Evolutionary conservation across 257 asterid species (phyloP).

Genomic region (Scutellaria baicalensis): DNA sequence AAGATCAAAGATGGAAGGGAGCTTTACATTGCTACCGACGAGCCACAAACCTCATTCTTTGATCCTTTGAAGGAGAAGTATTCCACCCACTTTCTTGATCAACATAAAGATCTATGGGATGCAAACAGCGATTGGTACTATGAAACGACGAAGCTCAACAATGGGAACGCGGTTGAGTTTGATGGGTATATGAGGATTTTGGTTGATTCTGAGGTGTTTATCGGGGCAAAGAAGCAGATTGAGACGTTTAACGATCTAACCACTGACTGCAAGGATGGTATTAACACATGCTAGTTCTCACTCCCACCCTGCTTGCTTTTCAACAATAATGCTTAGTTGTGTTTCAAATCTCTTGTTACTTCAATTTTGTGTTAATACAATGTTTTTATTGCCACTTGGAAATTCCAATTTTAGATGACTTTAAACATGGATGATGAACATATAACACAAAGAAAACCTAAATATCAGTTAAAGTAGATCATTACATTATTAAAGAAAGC

Average conservation of each 20-base stretch:
- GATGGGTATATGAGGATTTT: slow-evolving; percentile 78
- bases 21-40: slow-evolving; percentile 62
- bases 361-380: background rate
- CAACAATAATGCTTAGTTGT: too few species aligned
- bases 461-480: too few species aligned
- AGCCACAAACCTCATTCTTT: slow-evolving; percentile 37
- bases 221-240: slow-evolving; percentile 63
- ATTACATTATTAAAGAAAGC: too few species aligned
- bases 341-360: too few species aligned
- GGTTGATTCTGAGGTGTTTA: slow-evolving; percentile 75
- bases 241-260: slow-evolving; percentile 86
- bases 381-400: too few species aligned
- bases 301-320: background rate
- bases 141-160: slow-evolving; percentile 57
- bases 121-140: slow-evolving; percentile 61
- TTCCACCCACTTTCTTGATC: slow-evolving; percentile 65
- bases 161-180: slow-evolving; percentile 63
- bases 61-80: slow-evolving; percentile 70
- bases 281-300: slow-evolving; percentile 54
- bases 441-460: too few species aligned
- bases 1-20: slow-evolving; percentile 51
- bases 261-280: slow-evolving; percentile 74
- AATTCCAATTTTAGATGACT: too few species aligned
- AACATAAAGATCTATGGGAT: slow-evolving; percentile 70
- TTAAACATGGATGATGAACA: too few species aligned